Evolutionary conservation across 805 yeast species (phyloP), one percentile per base, ranked within the genome.

Genomic region (Kregervanrija pseudodelftensis): DNA sequence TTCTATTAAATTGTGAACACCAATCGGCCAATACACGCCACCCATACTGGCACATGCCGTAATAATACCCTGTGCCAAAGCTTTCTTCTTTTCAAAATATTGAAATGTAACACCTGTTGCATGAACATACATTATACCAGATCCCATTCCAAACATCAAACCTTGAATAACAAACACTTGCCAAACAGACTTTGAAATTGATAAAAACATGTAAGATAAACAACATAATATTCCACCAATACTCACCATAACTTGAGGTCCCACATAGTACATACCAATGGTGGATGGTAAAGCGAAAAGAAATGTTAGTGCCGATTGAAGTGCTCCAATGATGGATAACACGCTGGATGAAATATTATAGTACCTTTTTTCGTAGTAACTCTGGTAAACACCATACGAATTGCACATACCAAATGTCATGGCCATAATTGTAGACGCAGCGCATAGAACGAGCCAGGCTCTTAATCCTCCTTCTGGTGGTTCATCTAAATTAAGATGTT

Each of bases 81-180:
- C 81, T 52, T 88, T 72, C 46, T 63, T 76, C 54, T 73, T 77
- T 44, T 76, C 61, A 58, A 84, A 84, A 76, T 83, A 83, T 45
- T 79, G 85, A 1, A 85, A 85, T 17, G 82, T 54, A 10, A 81
- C 64, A 0, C 78, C 69, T 8, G 79, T 66, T 0, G 79, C 76
- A 2, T 88, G 87, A 3, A 77, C 67, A 43, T 78, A 74, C 51
- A 79, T 67, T 13, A 76, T 57, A 0, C 86, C 78, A 37, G 78
- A 60, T 2, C 81, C 81, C 32, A 74, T 53, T 11, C 87, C 84
- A 44, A 73, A 74, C 51, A 83, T 56, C 2, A 82, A 59, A 9
- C 91, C 90, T 59, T 83, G 90, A 9, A 86, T 75, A 28, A 81
- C 58, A 54, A 76, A 82, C 3, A 83, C 53, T 54, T 84, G 82